Conservation (phyloP, 345 rosid species). For the Hirschfeldia incana region DNA sequence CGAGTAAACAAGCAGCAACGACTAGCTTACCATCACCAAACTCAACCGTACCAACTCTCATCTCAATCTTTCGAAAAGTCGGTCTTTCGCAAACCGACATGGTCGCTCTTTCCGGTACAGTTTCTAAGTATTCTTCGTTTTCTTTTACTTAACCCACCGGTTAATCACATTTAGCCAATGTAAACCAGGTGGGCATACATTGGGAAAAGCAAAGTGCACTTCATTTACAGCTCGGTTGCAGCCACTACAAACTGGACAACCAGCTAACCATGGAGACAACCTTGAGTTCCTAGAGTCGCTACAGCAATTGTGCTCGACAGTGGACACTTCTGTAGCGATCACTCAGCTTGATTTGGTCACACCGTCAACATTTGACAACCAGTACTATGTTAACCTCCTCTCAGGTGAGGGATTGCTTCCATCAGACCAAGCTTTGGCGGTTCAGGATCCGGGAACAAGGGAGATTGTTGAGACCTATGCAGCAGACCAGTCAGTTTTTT, state of each 20-base stretch:
- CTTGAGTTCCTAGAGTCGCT: conserved; percentile 61
- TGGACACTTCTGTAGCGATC: conserved; percentile 31
- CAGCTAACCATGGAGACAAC: conserved; percentile 46
- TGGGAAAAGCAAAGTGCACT: conserved; percentile 80
- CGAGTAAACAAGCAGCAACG: conserved; percentile 68
- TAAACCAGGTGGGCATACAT: conserved; percentile 67
- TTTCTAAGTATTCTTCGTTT: conserved; percentile 3
- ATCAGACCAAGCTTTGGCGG: conserved; percentile 69
- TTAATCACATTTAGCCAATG: conserved; percentile 1
- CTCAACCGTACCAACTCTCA: conserved; percentile 56
- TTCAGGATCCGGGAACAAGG: conserved; percentile 50
- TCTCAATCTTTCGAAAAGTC: conserved; percentile 62
- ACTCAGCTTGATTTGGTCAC: conserved; percentile 73
- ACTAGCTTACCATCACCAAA: conserved; percentile 71
- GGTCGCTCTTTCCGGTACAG: conserved; percentile 75
- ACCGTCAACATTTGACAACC: conserved; percentile 80
- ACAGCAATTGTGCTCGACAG: conserved; percentile 58
- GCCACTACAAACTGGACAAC: conserved; percentile 36
- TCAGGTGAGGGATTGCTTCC: conserved; percentile 79
- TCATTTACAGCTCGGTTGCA: conserved; percentile 60
- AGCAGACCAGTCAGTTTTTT: conserved; percentile 52
- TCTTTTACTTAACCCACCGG: background rate
- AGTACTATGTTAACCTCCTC: conserved; percentile 70
- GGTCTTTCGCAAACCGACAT: conserved; percentile 69
- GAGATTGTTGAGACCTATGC: conserved; percentile 56